Conservation (phyloP, 1,284 basidiomycete genomes). For the Tylopilus orsonianus region DNA sequence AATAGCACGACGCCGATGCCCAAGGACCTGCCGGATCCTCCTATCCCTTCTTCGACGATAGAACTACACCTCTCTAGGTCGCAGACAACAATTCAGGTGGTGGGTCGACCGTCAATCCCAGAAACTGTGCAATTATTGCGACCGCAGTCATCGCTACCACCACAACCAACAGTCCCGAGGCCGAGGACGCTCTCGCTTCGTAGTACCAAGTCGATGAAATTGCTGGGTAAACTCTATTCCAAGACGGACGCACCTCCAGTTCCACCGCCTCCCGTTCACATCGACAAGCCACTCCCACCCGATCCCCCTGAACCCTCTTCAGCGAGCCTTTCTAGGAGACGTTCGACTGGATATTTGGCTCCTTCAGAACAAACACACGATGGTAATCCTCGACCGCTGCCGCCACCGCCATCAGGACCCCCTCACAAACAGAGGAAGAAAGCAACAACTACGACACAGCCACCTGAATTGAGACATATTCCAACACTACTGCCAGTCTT, state of each 20-base stretch:
- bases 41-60: conserved; percentile 3
- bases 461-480: conserved; percentile 78
- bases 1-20: conserved; percentile 35
- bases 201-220: conserved; percentile 43
- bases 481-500: conserved; percentile 82
- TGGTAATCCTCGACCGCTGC: neutral
- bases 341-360: conserved; percentile 11
- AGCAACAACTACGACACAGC: conserved; percentile 50
- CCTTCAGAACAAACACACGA: neutral
- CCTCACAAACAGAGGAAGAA: conserved; percentile 39
- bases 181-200: conserved; percentile 47
- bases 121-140: conserved; percentile 6
- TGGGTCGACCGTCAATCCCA: neutral
- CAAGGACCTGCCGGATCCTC: conserved; percentile 19
- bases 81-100: conserved; percentile 7
- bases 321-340: conserved; percentile 2
- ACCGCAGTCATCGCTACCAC: conserved; percentile 12
- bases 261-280: conserved; percentile 40
- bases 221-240: conserved; percentile 11
- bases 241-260: conserved; percentile 35
- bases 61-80: conserved; percentile 3
- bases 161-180: conserved; percentile 20
- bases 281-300: conserved; percentile 32
- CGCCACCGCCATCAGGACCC: conserved; percentile 6
- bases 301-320: conserved; percentile 18